phyloP scores from a whole-genome alignment of 139 green algal species.

The Coelastrella sp. region DNA sequence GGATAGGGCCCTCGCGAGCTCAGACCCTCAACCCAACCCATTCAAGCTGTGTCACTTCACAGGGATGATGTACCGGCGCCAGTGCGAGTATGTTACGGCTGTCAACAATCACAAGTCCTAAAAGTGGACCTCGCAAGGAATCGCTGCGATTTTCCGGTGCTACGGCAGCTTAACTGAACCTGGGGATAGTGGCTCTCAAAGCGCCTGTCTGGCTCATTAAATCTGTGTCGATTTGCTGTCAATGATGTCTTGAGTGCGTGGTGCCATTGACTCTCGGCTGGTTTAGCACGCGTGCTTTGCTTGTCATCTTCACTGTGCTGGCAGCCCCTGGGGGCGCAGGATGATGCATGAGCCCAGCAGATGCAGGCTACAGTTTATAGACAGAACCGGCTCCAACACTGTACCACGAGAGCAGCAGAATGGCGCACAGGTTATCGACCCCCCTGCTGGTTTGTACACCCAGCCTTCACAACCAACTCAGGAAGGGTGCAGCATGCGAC shows the following conservation, averaged over 20 bases:
- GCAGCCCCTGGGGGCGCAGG: neutral
- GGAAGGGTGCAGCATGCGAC: conserved; percentile 20
- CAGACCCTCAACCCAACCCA: too few species aligned
- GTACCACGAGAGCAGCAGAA: neutral
- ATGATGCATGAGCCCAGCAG: conserved; percentile 17
- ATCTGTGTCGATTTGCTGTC: neutral
- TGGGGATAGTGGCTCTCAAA: too few species aligned
- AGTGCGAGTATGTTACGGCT: too few species aligned
- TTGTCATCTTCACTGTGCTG: neutral
- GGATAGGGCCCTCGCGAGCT: too few species aligned
- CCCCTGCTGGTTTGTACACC: conserved; percentile 28
- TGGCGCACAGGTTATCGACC: neutral
- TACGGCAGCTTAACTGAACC: too few species aligned
- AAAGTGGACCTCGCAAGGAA: too few species aligned
- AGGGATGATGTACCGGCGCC: too few species aligned
- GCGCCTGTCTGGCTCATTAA: neutral
- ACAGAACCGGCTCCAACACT: conserved; percentile 22
- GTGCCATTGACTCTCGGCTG: neutral
- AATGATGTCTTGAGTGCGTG: neutral
- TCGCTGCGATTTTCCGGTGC: too few species aligned
- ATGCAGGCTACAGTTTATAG: conserved; percentile 6
- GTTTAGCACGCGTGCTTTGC: neutral
- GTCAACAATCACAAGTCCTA: too few species aligned
- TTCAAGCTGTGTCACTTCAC: too few species aligned
- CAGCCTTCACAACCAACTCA: conserved; percentile 38